Conservation (phyloP, 768 basidiomycete genomes). For the Collybiopsis luxurians region DNA sequence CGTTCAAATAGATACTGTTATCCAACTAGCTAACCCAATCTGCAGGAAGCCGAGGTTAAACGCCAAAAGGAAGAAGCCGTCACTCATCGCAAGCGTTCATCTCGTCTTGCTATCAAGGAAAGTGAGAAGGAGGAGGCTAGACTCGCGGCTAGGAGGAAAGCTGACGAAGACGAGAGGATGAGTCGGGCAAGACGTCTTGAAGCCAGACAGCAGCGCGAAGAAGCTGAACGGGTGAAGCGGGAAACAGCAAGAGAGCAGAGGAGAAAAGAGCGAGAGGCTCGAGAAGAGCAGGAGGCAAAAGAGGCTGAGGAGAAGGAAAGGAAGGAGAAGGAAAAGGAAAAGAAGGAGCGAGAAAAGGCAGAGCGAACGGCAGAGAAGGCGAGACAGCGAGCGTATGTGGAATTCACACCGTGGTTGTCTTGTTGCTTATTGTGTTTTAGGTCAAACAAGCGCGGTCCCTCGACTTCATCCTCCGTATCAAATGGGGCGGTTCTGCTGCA, state of each 20-base stretch:
- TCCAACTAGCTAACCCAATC: constrained; percentile 4
- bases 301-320: constrained; percentile 27
- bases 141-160: constrained; percentile 52
- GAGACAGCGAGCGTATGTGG: constrained; percentile 1
- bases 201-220: constrained; percentile 54
- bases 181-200: constrained; percentile 60
- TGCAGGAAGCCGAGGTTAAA: constrained; percentile 61
- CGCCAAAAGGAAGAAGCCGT: constrained; percentile 70
- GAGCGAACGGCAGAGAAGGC: background rate
- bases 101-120: constrained; percentile 82
- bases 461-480: background rate
- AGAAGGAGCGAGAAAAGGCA: background rate
- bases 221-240: constrained; percentile 47
- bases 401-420: background rate
- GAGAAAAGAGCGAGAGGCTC: constrained; percentile 44
- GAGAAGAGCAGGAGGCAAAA: constrained; percentile 33
- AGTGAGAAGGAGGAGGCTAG: constrained; percentile 74
- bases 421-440: background rate
- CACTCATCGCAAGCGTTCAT: constrained; percentile 85
- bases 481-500: background rate
- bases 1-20: constrained; percentile 19
- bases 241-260: constrained; percentile 62
- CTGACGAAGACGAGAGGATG: constrained; percentile 67
- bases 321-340: constrained; percentile 1
- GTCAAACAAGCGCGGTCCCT: background rate